phyloP scores from a whole-genome alignment of 2,329 filamentous ascomycete genomes.

The Ophiostoma piceae region DNA sequence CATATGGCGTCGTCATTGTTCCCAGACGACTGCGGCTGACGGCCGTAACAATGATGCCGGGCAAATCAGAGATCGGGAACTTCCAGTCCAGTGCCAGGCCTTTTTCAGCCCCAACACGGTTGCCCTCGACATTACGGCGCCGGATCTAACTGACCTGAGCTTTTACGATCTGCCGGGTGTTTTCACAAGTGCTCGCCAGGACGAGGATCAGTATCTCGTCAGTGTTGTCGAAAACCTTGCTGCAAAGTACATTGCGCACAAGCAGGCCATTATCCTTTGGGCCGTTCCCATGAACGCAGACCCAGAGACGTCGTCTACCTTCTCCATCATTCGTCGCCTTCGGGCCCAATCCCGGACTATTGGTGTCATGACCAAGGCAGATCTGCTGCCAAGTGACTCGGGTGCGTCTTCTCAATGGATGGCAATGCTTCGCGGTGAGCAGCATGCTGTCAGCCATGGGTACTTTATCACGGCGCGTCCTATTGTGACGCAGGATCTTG shows the following conservation, averaged over 20 bases:
- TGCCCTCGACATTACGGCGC: conserved; percentile 67
- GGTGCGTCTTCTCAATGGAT: conserved; percentile 52
- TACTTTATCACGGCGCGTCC: conserved; percentile 75
- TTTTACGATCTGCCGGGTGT: conserved; percentile 85
- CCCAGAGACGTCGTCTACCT: conserved; percentile 67
- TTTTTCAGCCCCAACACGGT: conserved; percentile 82
- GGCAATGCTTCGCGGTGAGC: conserved; percentile 55
- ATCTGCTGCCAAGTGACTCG: conserved; percentile 55
- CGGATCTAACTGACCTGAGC: conserved; percentile 64
- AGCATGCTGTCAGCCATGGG: conserved; percentile 62
- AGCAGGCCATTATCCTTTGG: conserved; percentile 70
- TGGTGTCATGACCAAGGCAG: conserved; percentile 81
- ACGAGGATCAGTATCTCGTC: conserved; percentile 63
- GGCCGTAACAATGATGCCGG: not conserved
- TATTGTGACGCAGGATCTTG: conserved; percentile 28
- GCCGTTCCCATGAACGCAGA: conserved; percentile 74
- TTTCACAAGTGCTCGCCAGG: conserved; percentile 63
- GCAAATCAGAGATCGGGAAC: not conserved
- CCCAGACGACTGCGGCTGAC: not conserved
- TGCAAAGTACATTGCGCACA: conserved; percentile 61
- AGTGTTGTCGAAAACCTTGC: conserved; percentile 67
- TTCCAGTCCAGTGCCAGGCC: conserved; percentile 41
- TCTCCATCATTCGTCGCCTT: conserved; percentile 56
- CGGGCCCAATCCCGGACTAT: conserved; percentile 56
- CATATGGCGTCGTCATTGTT: conserved; percentile 24